Evolutionary conservation across 2,329 filamentous ascomycete species (phyloP).

Genomic region (Hymenoscyphus scutula): DNA sequence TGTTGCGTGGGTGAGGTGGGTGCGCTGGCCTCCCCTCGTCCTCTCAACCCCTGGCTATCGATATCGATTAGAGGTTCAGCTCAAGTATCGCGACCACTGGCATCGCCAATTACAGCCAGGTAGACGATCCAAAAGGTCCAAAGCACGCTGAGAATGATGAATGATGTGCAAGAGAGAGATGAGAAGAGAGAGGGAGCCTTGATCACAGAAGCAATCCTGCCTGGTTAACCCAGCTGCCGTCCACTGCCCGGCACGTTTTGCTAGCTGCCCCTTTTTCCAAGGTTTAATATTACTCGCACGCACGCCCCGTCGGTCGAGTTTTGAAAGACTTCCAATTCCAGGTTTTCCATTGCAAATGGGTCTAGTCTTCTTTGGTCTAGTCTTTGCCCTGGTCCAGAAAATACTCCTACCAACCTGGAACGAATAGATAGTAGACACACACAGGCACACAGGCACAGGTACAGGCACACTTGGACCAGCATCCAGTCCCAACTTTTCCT

Average conservation of each 20-base stretch:
- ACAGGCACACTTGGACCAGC: neutral
- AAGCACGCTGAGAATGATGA: neutral
- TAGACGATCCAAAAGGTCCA: neutral
- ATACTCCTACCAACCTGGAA: no score
- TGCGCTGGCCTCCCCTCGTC: no score
- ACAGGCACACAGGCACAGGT: no score
- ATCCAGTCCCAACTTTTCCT: neutral
- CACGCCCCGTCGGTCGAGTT: neutral
- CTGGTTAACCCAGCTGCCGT: neutral
- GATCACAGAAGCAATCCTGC: neutral
- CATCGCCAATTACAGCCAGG: neutral
- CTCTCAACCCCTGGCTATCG: no score
- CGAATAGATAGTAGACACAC: no score
- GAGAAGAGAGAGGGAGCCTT: no score
- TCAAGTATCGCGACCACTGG: neutral
- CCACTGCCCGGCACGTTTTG: neutral
- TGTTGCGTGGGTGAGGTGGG: no score
- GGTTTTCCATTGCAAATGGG: no score
- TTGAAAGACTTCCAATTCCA: neutral
- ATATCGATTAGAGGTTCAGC: neutral
- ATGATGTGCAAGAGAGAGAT: neutral
- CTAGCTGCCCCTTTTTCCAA: neutral
- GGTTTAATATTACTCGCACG: neutral
- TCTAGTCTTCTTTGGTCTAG: no score
- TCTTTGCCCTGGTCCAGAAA: no score